Evolutionary conservation across 768 basidiomycete genomes (phyloP).

Genomic region (Boletus vinaceobasis): DNA sequence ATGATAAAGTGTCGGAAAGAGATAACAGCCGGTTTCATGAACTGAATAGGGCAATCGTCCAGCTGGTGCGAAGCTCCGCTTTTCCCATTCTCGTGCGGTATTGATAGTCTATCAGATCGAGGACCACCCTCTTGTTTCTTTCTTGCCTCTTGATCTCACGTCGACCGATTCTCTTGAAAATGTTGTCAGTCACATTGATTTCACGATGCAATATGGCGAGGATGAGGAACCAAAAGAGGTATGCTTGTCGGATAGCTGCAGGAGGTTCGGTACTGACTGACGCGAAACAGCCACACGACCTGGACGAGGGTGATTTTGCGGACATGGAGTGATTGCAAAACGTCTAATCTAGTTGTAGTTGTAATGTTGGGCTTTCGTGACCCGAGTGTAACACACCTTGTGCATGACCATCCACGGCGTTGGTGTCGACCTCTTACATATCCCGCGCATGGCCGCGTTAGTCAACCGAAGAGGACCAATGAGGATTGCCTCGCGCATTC

Average conservation of each 20-base stretch:
- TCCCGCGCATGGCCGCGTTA: slow-evolving; percentile 61
- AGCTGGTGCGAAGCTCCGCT: slow-evolving; percentile 59
- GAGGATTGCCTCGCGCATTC: slow-evolving; percentile 58
- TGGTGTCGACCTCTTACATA: slow-evolving; percentile 70
- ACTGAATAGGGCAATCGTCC: slow-evolving; percentile 92
- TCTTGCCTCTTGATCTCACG: slow-evolving; percentile 90
- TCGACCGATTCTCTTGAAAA: slow-evolving; percentile 86
- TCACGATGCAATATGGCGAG: slow-evolving; percentile 98
- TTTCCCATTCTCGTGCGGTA: background rate
- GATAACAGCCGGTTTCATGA: slow-evolving; percentile 88
- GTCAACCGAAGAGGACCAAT: slow-evolving; percentile 44
- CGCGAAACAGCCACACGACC: slow-evolving; percentile 70
- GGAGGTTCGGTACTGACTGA: slow-evolving; percentile 4
- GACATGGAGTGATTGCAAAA: slow-evolving; percentile 52
- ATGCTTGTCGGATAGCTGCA: slow-evolving; percentile 15
- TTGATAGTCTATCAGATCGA: slow-evolving; percentile 65
- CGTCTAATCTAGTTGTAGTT: background rate
- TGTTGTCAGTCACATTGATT: slow-evolving; percentile 94
- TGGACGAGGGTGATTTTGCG: slow-evolving; percentile 90
- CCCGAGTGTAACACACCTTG: background rate
- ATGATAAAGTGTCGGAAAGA: slow-evolving; percentile 42
- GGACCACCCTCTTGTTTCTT: slow-evolving; percentile 96
- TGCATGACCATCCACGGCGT: slow-evolving; percentile 66
- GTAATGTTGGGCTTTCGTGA: background rate
- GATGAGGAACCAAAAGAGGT: slow-evolving; percentile 97